Percentiles rank a stretch among this genome's conserved stretches.
These are phyloP conservation scores for Selaginella moellendorffii DNA, from an alignment of 75 land plant species.

Conservation along the genomic window DNA sequence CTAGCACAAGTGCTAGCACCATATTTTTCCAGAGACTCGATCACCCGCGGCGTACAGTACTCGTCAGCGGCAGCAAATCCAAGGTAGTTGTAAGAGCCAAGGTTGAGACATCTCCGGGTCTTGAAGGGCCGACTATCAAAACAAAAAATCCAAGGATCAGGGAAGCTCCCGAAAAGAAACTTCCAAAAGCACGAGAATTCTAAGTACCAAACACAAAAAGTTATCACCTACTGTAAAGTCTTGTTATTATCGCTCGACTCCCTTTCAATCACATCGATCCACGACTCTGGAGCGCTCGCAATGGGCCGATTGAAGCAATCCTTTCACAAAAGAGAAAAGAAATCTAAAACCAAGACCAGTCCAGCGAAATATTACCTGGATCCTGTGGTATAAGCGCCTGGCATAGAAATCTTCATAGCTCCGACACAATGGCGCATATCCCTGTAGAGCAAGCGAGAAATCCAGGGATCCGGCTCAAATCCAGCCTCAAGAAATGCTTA, in stretches of 20 bases:
- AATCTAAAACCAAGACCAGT: too few species aligned
- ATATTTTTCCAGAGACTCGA: slow-evolving; percentile 52
- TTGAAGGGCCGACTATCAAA: slow-evolving; percentile 57
- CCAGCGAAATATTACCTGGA: slow-evolving; percentile 66
- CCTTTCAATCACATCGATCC: slow-evolving; percentile 91
- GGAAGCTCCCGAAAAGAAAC: not conserved
- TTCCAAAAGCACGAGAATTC: not conserved
- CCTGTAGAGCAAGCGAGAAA: slow-evolving; percentile 29
- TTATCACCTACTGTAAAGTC: slow-evolving; percentile 48
- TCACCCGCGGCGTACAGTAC: slow-evolving; percentile 88
- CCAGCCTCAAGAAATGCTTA: not conserved
- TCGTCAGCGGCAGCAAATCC: slow-evolving; percentile 97
- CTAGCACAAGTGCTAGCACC: slow-evolving; percentile 79
- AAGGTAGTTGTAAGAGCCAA: slow-evolving; percentile 92
- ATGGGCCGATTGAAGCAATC: slow-evolving; percentile 92
- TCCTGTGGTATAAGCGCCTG: slow-evolving; percentile 67
- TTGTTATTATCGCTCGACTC: slow-evolving; percentile 70
- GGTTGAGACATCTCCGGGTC: slow-evolving; percentile 53
- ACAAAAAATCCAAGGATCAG: not conserved
- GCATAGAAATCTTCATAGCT: slow-evolving; percentile 93
- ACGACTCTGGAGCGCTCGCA: slow-evolving; percentile 81
- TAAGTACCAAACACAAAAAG: not conserved
- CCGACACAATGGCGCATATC: slow-evolving; percentile 87
- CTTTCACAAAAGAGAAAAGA: slow-evolving; percentile 12
- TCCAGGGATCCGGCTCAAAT: not conserved